phyloP scores from a whole-genome alignment of 2,329 filamentous ascomycete species.

The Sclerotinia spermophila region DNA sequence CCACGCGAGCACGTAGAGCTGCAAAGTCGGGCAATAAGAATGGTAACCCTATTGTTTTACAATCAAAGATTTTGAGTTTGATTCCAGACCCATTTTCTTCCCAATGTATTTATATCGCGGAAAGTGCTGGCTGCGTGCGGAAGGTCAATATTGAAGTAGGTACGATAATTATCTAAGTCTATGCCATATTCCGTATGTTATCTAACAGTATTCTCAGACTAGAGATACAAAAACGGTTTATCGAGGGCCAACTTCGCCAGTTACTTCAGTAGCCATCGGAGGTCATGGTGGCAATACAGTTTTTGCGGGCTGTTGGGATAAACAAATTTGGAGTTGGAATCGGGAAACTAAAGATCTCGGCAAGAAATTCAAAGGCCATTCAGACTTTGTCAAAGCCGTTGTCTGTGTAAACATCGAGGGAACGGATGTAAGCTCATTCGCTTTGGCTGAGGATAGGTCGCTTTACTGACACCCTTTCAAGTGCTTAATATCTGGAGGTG shows the following conservation, averaged over 20 bases:
- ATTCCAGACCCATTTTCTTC: slow-evolving; percentile 61
- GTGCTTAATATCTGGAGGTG: slow-evolving; percentile 67
- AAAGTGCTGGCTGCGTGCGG: slow-evolving; percentile 78
- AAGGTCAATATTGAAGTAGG: slow-evolving; percentile 72
- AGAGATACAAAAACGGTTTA: slow-evolving; percentile 51
- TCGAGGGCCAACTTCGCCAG: slow-evolving; percentile 71
- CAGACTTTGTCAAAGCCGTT: slow-evolving; percentile 87
- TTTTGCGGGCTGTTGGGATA: slow-evolving; percentile 94
- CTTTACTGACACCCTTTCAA: slow-evolving; percentile 21
- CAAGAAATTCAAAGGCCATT: slow-evolving; percentile 70
- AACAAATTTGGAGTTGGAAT: slow-evolving; percentile 83
- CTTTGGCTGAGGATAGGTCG: neutral
- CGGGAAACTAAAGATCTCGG: slow-evolving; percentile 51
- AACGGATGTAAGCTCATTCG: slow-evolving; percentile 45
- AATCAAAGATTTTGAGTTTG: slow-evolving; percentile 81
- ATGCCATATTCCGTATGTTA: neutral
- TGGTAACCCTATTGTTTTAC: slow-evolving; percentile 75
- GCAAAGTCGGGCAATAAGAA: slow-evolving; percentile 71
- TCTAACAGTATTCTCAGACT: slow-evolving; percentile 36
- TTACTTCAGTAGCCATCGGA: slow-evolving; percentile 71
- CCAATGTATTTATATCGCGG: slow-evolving; percentile 69
- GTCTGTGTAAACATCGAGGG: slow-evolving; percentile 58
- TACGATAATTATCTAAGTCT: slow-evolving; percentile 33
- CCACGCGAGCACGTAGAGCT: slow-evolving; percentile 54
- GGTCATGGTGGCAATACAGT: slow-evolving; percentile 55